A percentile compares a stretch with the other conserved stretches of the same genome.
Conservation (phyloP, 352 stramenopile genomes). For the Phytophthora hybrid region DNA sequence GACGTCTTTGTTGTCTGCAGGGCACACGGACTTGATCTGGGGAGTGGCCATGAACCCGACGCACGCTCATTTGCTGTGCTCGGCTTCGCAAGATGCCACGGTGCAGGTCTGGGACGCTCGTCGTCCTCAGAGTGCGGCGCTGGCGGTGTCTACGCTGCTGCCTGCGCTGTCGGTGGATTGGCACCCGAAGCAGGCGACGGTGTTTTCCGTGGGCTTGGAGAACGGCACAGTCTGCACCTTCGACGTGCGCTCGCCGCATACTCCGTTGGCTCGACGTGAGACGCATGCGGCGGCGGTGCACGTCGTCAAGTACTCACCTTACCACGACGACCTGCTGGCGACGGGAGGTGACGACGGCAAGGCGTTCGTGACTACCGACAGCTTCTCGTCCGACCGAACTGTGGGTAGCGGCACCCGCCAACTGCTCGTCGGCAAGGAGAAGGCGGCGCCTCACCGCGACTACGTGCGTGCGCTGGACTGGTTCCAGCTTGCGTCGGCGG, state of each 20-base stretch:
- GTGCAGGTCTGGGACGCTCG: constrained; percentile 83
- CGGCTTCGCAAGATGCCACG: constrained; percentile 72
- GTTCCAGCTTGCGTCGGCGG: constrained; percentile 40
- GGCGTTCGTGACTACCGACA: constrained; percentile 51
- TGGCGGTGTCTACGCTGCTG: constrained; percentile 47
- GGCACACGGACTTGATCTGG: constrained; percentile 83
- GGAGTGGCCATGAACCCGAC: constrained; percentile 59
- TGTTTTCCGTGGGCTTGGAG: constrained; percentile 72
- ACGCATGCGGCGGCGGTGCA: constrained; percentile 64
- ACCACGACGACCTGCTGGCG: constrained; percentile 65
- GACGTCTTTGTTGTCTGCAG: constrained; percentile 30
- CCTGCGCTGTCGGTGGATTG: constrained; percentile 73
- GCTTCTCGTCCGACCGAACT: constrained; percentile 35
- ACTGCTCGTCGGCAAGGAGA: constrained; percentile 29
- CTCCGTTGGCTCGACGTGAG: constrained; percentile 49
- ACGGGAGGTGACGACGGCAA: constrained; percentile 72
- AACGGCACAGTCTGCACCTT: constrained; percentile 73
- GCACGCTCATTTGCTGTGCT: constrained; percentile 56
- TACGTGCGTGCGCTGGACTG: constrained; percentile 82
- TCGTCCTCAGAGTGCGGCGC: constrained; percentile 46
- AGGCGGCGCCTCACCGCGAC: constrained; percentile 53
- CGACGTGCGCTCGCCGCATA: constrained; percentile 61
- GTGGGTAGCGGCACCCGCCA: constrained; percentile 29
- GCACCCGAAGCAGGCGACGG: constrained; percentile 66
- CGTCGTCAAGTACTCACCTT: constrained; percentile 70